Percentiles rank a stretch among this genome's conserved stretches.
phyloP scores from a whole-genome alignment of 75 land plant genomes.

The Isoetes taiwanensis region DNA sequence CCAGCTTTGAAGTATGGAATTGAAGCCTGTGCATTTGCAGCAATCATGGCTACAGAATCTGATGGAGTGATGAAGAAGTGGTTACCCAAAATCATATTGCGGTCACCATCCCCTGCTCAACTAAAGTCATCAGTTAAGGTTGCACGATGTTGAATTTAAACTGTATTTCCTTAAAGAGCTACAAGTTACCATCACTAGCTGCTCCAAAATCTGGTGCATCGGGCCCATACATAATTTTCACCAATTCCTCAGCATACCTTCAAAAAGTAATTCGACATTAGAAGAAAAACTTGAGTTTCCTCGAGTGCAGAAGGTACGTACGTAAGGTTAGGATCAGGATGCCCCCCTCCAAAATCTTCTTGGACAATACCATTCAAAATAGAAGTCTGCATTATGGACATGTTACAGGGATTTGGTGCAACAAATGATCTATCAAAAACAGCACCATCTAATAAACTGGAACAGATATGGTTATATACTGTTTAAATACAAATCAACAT shows the following conservation, averaged over 20 bases:
- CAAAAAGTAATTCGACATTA: no score
- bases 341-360: constrained; percentile 94
- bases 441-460: no score
- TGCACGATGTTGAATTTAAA: constrained; percentile 8
- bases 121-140: neutral
- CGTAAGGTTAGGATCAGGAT: constrained; percentile 98
- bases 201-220: constrained; percentile 87
- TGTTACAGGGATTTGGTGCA: no score
- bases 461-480: no score
- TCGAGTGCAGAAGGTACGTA: constrained; percentile 24
- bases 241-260: constrained; percentile 91
- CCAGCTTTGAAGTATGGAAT: constrained; percentile 84
- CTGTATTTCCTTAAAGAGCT: no score
- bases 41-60: constrained; percentile 93
- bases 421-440: no score
- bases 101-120: constrained; percentile 75
- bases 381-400: constrained; percentile 29
- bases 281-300: no score
- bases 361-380: constrained; percentile 69
- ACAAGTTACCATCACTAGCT: constrained; percentile 95
- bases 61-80: constrained; percentile 89
- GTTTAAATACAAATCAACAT: no score
- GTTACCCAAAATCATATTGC: constrained; percentile 87
- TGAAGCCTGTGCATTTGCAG: constrained; percentile 85
- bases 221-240: constrained; percentile 54